Evolutionary conservation across 768 basidiomycete species (phyloP).

Genomic region (Suillus weaverae): DNA sequence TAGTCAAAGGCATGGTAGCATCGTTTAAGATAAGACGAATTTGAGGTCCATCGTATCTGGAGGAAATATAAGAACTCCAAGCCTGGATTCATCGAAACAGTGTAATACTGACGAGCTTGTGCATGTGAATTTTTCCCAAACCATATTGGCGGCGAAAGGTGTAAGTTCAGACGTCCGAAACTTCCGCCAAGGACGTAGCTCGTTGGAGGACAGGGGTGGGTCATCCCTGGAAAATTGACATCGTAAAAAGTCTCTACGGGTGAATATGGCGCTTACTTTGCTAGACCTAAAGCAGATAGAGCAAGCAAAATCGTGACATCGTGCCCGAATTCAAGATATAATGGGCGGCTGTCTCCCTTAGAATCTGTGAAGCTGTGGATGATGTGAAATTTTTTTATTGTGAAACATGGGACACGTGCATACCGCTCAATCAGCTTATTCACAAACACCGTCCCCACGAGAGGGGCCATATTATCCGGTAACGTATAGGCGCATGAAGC

Average conservation of each 20-base stretch:
- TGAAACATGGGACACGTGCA: neutral
- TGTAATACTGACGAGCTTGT: constrained; percentile 28
- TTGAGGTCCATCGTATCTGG: constrained; percentile 35
- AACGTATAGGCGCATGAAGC: constrained; percentile 38
- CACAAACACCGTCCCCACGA: constrained; percentile 35
- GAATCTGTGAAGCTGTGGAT: constrained; percentile 28
- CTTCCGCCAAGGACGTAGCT: constrained; percentile 29
- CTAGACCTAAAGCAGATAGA: constrained; percentile 36
- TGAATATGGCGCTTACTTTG: constrained; percentile 19
- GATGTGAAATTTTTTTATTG: neutral
- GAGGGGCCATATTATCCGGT: constrained; percentile 30
- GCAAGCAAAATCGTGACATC: constrained; percentile 39
- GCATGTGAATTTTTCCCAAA: constrained; percentile 44
- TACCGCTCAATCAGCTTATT: constrained; percentile 35
- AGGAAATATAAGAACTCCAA: constrained; percentile 6
- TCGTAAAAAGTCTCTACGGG: neutral
- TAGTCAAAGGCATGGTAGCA: constrained; percentile 38
- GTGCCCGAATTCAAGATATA: constrained; percentile 40
- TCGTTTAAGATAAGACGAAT: constrained; percentile 44
- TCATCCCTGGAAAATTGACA: constrained; percentile 29
- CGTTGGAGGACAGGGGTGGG: constrained; percentile 28
- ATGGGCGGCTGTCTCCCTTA: constrained; percentile 24
- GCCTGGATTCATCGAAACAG: neutral
- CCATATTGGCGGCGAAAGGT: constrained; percentile 45
- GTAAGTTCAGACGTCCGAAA: constrained; percentile 41